Base-by-base conservation (phyloP, 306 rosid species). In the Boehmeria nivea region DNA sequence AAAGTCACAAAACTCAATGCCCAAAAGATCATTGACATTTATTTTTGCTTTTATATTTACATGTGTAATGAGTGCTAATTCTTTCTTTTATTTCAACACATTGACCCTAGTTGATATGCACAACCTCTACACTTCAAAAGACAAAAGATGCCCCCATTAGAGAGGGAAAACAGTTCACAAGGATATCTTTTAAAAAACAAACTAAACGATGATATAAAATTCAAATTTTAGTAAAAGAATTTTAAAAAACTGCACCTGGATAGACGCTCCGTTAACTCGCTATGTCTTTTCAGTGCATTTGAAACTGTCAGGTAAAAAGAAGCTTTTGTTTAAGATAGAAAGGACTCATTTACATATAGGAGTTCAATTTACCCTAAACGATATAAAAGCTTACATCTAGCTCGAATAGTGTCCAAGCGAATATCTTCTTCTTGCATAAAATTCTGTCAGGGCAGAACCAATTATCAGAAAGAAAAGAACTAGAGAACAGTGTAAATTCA, bases 251-350 rank as follows among this genome's bases (percentile, higher is more conserved):
- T 47, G 18, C 70, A 87, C 99, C 99, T 85, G 43, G 99, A 78
- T 65, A 87, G 77, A 42, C 94, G 99, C 75, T 93, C 94, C 0
- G 86, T 55, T 75, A 93, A 77, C 42, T 83, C 86, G 8, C 83
- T 81, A 54, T 93, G 99, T 67, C 89, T 73, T 76, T 85, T 93
- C 61, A 83, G 83, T 74, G 77, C 71, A 76, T 81, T 73, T 42
- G 81, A 75, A 74, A 83, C 96, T 87, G 83, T 48, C 49, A 78
- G 21, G 58, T 1, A 70, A 58, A 70, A 13, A 73, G n/a, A 66
- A 59, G 17, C 37, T 64, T 66, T 23, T 54, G 15, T 42, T n/a
- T 20, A 50, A 54, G 61, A 69, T 25, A 8, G 56, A 22, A 36
- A 66, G 2, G 21, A 46, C 34, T 46, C 54, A 9, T 13, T 1